Evolutionary conservation across 305 asterid species (phyloP), one percentile per base, ranked within the genome.

Genomic region (Solanum chacoense): DNA sequence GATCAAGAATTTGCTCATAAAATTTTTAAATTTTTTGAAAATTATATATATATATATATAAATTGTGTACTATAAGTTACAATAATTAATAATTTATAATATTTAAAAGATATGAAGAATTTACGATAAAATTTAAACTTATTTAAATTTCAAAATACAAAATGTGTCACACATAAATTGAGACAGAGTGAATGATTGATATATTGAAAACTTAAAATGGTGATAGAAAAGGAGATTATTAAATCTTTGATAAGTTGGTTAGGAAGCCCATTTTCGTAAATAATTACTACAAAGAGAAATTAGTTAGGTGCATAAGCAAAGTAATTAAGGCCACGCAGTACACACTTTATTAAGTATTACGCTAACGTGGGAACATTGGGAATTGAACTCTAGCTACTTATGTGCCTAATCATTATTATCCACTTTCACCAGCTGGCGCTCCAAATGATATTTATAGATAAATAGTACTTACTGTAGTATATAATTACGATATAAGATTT

Each of bases 61-160:
- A 35, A 8, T 0, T 8, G 11, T 37, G 40, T 37, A 37, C 42
- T 37, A 37, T 37, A 37, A 9, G 4, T 9, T 9, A 37, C 12
- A 37, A 42, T 12, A 42, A 42, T 12, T 12, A 42, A 5, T 42
- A 42, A 13, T 42, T 42, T 0, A 13, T 13, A 42, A 4, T 13
- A 40, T 4, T 42, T 14, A 0, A 13, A 2, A 45, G 1, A 45
- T 4, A 40, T 40, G 6, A 5, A 45, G 0, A 45, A 13, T 11
- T 38, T 13, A 14, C 3, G 0, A 45, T 45, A 0, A 14, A 38
- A 45, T 13, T 4, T 45, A 45, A 2, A 13, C 0, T 45, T 45
- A 45, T 45, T 14, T 2, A 45, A 5, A 14, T 45, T 0, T 45
- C 1, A 45, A 45, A 45, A 13, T 45, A 13, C 0, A 13, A 45